Percentiles rank a stretch among this genome's conserved stretches.
phyloP scores from a whole-genome alignment of 179 eudicot species.

The Dionaea muscipula region DNA sequence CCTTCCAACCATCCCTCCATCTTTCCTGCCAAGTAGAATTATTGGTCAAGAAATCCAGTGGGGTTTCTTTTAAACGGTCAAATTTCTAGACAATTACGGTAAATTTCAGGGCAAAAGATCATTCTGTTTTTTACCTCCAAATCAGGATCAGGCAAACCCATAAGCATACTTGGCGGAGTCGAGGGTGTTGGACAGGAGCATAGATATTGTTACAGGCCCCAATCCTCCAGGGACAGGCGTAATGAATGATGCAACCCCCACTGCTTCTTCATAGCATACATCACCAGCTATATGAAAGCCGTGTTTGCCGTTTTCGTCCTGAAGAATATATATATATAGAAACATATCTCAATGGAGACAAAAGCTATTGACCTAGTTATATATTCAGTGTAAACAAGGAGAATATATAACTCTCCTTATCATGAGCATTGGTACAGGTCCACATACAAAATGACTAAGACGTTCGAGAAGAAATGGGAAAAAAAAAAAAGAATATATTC shows the following conservation, averaged over 20 bases:
- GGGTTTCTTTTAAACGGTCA: no score
- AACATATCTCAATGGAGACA: not conserved
- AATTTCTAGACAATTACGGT: no score
- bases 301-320: conserved; percentile 30
- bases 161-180: conserved; percentile 40
- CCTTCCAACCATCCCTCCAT: no score
- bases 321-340: not conserved
- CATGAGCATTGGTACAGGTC: no score
- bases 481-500: no score
- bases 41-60: no score
- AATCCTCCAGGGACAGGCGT: conserved; percentile 60
- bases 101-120: no score
- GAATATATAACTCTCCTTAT: no score
- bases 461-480: no score
- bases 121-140: not conserved
- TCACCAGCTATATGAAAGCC: conserved; percentile 36
- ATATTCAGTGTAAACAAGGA: no score
- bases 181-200: conserved; percentile 42
- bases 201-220: conserved; percentile 47
- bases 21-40: no score
- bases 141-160: conserved; percentile 14
- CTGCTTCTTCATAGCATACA: conserved; percentile 53
- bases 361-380: not conserved
- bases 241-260: conserved; percentile 31
- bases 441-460: no score